These are phyloP conservation scores for Eucalyptus sp. DNA, from an alignment of 345 rosid genomes.

Conservation along the genomic window DNA sequence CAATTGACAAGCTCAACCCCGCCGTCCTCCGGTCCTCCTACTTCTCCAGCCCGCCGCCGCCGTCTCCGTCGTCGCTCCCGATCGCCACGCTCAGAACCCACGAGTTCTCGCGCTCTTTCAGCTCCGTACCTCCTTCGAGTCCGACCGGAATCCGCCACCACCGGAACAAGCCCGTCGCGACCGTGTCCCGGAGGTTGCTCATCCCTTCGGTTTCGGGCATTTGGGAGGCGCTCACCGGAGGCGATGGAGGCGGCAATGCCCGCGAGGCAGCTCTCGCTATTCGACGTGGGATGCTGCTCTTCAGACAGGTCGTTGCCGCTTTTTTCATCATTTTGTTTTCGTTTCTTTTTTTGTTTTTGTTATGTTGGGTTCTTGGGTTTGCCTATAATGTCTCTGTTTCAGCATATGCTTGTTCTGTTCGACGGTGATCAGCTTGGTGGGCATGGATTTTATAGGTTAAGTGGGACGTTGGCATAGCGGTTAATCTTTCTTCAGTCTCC, in stretches of 20 bases:
- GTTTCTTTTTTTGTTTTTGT: background rate
- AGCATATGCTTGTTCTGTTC: background rate
- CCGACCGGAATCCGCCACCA: background rate
- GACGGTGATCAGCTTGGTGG: background rate
- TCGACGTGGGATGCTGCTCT: slow-evolving; percentile 72
- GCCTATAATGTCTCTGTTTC: background rate
- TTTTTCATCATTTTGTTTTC: background rate
- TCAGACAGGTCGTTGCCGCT: slow-evolving; percentile 38
- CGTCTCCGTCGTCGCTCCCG: background rate
- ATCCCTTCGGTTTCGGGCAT: slow-evolving; percentile 67
- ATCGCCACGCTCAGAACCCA: background rate
- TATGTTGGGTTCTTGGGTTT: background rate
- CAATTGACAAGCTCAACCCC: background rate
- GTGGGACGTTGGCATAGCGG: background rate
- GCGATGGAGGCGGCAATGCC: slow-evolving; percentile 40
- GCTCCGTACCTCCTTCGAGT: background rate
- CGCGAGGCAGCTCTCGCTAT: slow-evolving; percentile 55
- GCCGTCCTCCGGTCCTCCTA: background rate
- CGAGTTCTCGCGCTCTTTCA: background rate
- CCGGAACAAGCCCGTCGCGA: slow-evolving; percentile 16
- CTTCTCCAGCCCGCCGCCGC: background rate
- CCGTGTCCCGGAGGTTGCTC: slow-evolving; percentile 48
- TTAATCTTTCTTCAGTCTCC: background rate
- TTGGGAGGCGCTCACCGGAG: slow-evolving; percentile 84
- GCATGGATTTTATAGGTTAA: background rate